Evolutionary conservation across 441 rosid species (phyloP), one percentile per base, ranked within the genome.

Genomic region (Pelargonium myrrhifolium): DNA sequence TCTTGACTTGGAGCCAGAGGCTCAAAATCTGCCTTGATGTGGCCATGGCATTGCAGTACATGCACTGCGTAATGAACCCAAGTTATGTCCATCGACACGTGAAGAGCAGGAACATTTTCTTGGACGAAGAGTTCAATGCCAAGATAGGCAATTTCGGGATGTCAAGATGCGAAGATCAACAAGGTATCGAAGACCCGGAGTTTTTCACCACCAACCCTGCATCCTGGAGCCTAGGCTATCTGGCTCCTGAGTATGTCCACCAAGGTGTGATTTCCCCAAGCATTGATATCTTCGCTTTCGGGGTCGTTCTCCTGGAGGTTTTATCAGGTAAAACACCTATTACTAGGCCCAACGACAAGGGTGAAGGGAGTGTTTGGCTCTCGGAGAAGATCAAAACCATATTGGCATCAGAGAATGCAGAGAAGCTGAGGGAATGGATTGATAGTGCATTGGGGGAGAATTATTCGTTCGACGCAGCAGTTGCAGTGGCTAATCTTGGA

Each of bases 1-100:
- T 90, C 81, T 72, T 93, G 85, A 85, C 90, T 28, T 93, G 96
- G 98, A 77, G 76, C 70, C 98, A 90, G 70, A 90, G 98, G 86
- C 76, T 93, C 37, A 89, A 79, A 82, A 87, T 90, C 76, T 86
- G 96, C 65, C 89, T 85, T 24, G 97, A 89, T 68, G 84, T 93
- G 14, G 96, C 97, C 47, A 79, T 84, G 72, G 97, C 93, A 11
- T 78, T 93, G 64, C 92, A 86, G 77, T 93, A 82, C 59, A 87
- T 93, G 95, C 97, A 93, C 79, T 88, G 86, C 47, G 68, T 85
- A 47, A 82, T 88, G 86, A 83, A 75, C 56, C 94, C 96, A 7
- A 82, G 88, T 77, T 90, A 89, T 59, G 85, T 85, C 62, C 98
- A 93, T 65, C 72, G 85, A 56, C 84, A 86, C 74, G 55, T 93